Conservation (phyloP, 768 basidiomycete species). For the Leccinum rimulosum region DNA sequence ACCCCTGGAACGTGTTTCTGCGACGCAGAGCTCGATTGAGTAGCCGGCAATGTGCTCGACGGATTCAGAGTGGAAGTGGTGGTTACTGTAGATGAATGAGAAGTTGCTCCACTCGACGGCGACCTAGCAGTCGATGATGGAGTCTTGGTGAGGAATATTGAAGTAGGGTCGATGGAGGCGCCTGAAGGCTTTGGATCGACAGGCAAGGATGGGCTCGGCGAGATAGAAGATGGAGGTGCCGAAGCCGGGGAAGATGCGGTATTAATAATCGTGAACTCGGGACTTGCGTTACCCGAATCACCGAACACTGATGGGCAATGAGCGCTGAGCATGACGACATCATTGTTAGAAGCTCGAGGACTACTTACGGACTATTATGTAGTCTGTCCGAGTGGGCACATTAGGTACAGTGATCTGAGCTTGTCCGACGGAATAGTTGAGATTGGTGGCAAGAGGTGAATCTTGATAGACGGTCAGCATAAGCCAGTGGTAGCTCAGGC, state of each 20-base stretch:
- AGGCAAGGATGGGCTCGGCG: constrained; percentile 1
- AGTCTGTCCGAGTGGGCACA: constrained; percentile 30
- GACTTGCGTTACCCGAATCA: constrained; percentile 42
- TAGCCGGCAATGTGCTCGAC: constrained; percentile 8
- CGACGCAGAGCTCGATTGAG: constrained; percentile 27
- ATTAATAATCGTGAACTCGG: constrained; percentile 47
- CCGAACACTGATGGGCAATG: constrained; percentile 30
- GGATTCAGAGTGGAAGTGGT: constrained; percentile 1
- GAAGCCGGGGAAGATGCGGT: constrained; percentile 46
- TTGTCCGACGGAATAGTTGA: constrained; percentile 32
- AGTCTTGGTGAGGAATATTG: background rate
- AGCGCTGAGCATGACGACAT: background rate
- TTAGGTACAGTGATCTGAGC: constrained; percentile 35
- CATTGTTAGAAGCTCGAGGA: too few relatives aligned
- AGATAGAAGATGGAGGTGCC: constrained; percentile 4
- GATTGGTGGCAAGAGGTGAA: constrained; percentile 35
- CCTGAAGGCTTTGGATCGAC: background rate
- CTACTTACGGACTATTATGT: constrained; percentile 39
- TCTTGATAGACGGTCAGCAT: constrained; percentile 20
- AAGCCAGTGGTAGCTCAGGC: background rate
- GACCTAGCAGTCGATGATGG: constrained; percentile 1
- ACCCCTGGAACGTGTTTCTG: constrained; percentile 17
- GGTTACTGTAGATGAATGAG: constrained; percentile 6
- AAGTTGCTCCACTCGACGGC: background rate
- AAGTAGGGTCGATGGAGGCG: background rate